Evolutionary conservation across 2,329 filamentous ascomycete genomes (phyloP).

Genomic region (Chalaropsis ovoidea): DNA sequence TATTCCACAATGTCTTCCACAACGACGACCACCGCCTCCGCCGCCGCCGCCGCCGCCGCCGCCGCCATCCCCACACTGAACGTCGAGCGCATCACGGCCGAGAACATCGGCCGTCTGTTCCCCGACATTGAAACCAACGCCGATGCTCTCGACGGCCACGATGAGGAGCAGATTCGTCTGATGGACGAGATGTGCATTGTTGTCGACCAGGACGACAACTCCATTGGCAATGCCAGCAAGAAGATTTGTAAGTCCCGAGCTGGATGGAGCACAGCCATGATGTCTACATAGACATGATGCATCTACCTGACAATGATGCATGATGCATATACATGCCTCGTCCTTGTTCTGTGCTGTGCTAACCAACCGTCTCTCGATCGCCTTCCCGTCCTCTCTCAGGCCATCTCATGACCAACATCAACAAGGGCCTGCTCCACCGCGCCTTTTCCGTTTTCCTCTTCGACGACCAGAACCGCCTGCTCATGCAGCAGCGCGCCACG

Average conservation of each 20-base stretch:
- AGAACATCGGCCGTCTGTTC: constrained; percentile 79
- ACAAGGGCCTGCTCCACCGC: constrained; percentile 88
- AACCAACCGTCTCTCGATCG: background rate
- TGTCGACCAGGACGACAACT: constrained; percentile 78
- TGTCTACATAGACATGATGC: too few relatives aligned
- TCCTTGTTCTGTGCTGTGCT: background rate
- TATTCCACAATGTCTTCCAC: constrained; percentile 25
- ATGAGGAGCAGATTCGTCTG: constrained; percentile 91
- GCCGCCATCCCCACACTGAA: constrained; percentile 31
- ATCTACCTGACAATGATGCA: too few relatives aligned
- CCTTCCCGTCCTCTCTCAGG: constrained; percentile 41
- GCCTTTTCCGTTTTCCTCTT: constrained; percentile 98
- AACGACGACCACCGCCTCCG: constrained; percentile 14
- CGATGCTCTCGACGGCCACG: constrained; percentile 75
- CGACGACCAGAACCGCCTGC: constrained; percentile 80
- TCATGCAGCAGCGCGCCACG: constrained; percentile 86
- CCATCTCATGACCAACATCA: constrained; percentile 98
- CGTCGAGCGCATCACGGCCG: constrained; percentile 62
- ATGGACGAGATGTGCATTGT: constrained; percentile 99
- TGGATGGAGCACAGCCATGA: background rate
- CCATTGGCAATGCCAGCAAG: constrained; percentile 95
- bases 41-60: constrained; percentile 34
- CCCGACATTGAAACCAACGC: constrained; percentile 67
- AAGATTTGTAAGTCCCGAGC: constrained; percentile 68
- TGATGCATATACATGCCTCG: background rate